phyloP scores from a whole-genome alignment of 768 basidiomycete genomes.

The Lactarius hengduanensis region DNA sequence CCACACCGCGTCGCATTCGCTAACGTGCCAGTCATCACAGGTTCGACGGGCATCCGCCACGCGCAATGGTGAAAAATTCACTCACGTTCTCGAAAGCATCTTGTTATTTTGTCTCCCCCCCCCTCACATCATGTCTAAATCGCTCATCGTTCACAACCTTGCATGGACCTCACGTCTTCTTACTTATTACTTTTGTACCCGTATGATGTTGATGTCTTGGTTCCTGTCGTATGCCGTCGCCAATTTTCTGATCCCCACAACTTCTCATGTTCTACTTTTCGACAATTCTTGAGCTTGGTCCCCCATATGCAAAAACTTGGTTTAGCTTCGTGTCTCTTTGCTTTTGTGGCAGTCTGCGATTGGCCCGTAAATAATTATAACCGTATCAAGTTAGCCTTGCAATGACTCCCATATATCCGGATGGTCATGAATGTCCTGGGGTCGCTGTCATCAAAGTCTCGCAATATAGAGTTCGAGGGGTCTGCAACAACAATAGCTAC shows the following conservation, averaged over 20 bases:
- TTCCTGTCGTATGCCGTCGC: slow-evolving; percentile 15
- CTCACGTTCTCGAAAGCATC: slow-evolving; percentile 1
- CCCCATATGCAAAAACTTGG: slow-evolving; percentile 15
- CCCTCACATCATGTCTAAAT: slow-evolving; percentile 15
- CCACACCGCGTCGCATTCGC: slow-evolving; percentile 7
- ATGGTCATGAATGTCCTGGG: not conserved
- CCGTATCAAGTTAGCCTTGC: slow-evolving; percentile 1
- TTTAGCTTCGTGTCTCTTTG: slow-evolving; percentile 11
- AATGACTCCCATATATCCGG: not conserved
- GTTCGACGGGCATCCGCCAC: slow-evolving; percentile 27
- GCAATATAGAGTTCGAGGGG: not conserved
- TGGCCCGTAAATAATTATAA: slow-evolving; percentile 7
- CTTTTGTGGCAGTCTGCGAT: not conserved
- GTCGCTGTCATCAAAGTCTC: not conserved
- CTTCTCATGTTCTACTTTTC: not conserved
- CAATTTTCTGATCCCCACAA: slow-evolving; percentile 6
- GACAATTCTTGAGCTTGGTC: slow-evolving; percentile 6
- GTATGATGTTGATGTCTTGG: slow-evolving; percentile 15
- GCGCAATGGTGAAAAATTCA: slow-evolving; percentile 19
- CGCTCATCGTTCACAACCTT: slow-evolving; percentile 16
- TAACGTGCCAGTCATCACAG: slow-evolving; percentile 19
- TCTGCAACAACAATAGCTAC: not conserved
- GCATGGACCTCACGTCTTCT: slow-evolving; percentile 17
- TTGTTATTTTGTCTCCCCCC: not conserved
- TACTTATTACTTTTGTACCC: slow-evolving; percentile 23